Evolutionary conservation across 768 basidiomycete genomes (phyloP).

Genomic region (Collybia mongolica): DNA sequence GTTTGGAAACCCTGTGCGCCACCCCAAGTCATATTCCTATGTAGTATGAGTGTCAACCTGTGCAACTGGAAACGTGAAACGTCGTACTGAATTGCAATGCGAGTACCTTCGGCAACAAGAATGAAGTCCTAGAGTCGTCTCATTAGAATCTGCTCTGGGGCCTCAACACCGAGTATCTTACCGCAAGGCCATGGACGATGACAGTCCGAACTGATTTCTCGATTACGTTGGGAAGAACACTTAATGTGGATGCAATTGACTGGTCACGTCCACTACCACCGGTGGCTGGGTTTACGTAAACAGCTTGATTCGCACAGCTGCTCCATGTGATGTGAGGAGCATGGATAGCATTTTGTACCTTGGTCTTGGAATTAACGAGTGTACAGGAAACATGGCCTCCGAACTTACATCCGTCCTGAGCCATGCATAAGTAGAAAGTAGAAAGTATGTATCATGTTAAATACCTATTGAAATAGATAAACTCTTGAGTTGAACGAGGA

Average conservation of each 20-base stretch:
- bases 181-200: slow-evolving; percentile 67
- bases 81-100: slow-evolving; percentile 53
- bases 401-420: slow-evolving; percentile 34
- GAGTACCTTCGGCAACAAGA: slow-evolving; percentile 42
- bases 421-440: background rate
- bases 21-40: slow-evolving; percentile 50
- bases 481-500: slow-evolving; percentile 58
- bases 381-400: background rate
- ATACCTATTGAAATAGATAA: slow-evolving; percentile 54
- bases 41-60: background rate
- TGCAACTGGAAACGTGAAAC: slow-evolving; percentile 1
- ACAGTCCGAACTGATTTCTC: slow-evolving; percentile 65
- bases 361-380: background rate
- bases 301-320: slow-evolving; percentile 48
- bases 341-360: slow-evolving; percentile 56
- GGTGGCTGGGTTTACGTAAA: slow-evolving; percentile 47
- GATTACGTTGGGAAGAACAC: slow-evolving; percentile 66
- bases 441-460: background rate
- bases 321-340: slow-evolving; percentile 63
- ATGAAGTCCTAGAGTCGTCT: slow-evolving; percentile 34
- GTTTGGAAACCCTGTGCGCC: slow-evolving; percentile 68
- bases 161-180: slow-evolving; percentile 39
- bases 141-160: slow-evolving; percentile 17
- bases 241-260: slow-evolving; percentile 58
- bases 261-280: slow-evolving; percentile 41